These are phyloP conservation scores for Closterium sp. DNA, from an alignment of 139 green algal genomes.

Conservation along the genomic window DNA sequence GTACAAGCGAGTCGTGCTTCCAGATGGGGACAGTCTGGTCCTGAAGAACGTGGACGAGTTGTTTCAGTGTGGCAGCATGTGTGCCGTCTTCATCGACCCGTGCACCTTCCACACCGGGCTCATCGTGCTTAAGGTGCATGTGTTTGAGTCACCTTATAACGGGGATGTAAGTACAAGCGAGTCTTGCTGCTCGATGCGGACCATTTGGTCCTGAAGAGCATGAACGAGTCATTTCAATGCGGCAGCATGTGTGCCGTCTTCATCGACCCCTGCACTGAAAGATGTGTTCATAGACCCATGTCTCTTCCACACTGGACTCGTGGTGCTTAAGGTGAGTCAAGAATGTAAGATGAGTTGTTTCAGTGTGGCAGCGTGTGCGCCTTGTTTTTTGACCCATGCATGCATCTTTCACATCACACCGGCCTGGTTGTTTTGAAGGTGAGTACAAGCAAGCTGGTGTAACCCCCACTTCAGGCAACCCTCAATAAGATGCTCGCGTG, in stretches of 20 bases:
- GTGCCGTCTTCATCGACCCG: constrained; percentile 45
- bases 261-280: constrained; percentile 35
- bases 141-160: too few relatives aligned
- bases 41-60: constrained; percentile 45
- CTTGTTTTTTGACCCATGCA: too few relatives aligned
- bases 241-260: constrained; percentile 51
- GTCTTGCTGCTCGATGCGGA: constrained; percentile 19
- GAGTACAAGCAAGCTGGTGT: too few relatives aligned
- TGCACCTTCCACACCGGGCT: constrained; percentile 45
- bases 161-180: constrained; percentile 23
- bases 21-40: constrained; percentile 43
- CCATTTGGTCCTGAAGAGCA: constrained; percentile 35
- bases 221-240: constrained; percentile 40
- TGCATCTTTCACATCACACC: background rate
- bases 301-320: constrained; percentile 42
- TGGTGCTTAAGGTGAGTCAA: constrained; percentile 16
- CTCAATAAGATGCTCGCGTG: too few relatives aligned
- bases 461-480: too few relatives aligned
- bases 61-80: constrained; percentile 49
- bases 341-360: constrained; percentile 34
- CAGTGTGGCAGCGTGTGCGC: constrained; percentile 47
- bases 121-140: constrained; percentile 20
- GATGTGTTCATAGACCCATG: too few relatives aligned
- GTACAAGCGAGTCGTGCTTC: constrained; percentile 46
- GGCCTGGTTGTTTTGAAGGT: background rate